Evolutionary conservation across 345 rosid species (phyloP).

Genomic region (Xanthoceras sorbifolium): DNA sequence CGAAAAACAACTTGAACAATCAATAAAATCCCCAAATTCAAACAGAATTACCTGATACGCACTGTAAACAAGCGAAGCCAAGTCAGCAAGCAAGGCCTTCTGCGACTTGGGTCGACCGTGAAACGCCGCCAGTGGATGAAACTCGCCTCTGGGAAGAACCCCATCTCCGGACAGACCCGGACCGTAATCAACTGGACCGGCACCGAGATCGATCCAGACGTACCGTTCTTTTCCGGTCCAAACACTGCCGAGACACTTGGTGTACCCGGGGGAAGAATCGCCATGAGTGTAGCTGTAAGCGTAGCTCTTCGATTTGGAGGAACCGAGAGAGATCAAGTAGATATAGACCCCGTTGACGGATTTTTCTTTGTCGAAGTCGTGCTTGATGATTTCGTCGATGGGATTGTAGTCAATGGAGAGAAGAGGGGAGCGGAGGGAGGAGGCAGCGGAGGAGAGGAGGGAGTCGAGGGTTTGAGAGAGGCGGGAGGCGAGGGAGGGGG

Average conservation of each 20-base stretch:
- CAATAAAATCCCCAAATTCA: background rate
- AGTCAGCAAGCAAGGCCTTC: conserved; percentile 72
- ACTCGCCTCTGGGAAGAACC: conserved; percentile 84
- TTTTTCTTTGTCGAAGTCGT: conserved; percentile 70
- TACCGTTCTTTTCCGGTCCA: conserved; percentile 96
- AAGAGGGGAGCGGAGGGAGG: conserved; percentile 68
- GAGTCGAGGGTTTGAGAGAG: conserved; percentile 47
- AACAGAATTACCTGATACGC: conserved; percentile 72
- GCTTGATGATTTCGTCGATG: conserved; percentile 57
- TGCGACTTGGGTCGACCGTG: conserved; percentile 90
- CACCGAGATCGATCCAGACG: conserved; percentile 84
- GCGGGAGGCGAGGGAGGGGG: conserved; percentile 41
- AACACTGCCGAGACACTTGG: conserved; percentile 76
- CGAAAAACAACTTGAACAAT: background rate
- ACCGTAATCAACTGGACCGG: conserved; percentile 96
- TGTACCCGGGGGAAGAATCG: conserved; percentile 78
- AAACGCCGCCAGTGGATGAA: conserved; percentile 82
- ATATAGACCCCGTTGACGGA: conserved; percentile 67
- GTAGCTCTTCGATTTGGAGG: conserved; percentile 53
- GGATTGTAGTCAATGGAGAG: conserved; percentile 50
- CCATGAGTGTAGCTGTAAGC: conserved; percentile 76
- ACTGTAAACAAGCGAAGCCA: conserved; percentile 80
- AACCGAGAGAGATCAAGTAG: conserved; percentile 67
- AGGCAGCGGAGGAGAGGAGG: conserved; percentile 48
- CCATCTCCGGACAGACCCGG: conserved; percentile 96